Percentiles rank a stretch among this genome's conserved stretches.
Evolutionary conservation across 1,284 basidiomycete species (phyloP).

Genomic region (Peniophora sp.): DNA sequence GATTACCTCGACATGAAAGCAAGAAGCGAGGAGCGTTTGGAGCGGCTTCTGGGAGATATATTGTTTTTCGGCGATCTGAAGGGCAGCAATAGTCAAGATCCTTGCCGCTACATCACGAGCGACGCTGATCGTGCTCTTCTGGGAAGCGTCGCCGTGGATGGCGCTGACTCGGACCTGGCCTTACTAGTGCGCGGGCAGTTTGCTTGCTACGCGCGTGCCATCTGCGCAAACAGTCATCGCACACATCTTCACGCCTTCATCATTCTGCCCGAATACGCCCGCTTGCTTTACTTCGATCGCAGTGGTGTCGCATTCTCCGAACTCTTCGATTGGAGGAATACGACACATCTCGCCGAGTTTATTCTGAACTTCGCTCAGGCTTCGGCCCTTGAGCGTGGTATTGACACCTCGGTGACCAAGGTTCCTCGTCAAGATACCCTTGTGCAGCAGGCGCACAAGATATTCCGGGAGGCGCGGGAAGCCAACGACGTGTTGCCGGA

Average conservation of each 20-base stretch:
- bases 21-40: too few relatives aligned
- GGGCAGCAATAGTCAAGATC: background rate
- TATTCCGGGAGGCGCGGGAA: background rate
- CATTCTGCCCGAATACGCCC: conserved; percentile 1
- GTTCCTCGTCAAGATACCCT: background rate
- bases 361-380: conserved; percentile 3
- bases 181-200: background rate
- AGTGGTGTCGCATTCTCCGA: conserved; percentile 1
- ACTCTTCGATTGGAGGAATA: conserved; percentile 1
- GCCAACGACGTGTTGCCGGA: background rate
- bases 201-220: background rate
- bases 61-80: background rate
- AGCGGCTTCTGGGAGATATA: too few relatives aligned
- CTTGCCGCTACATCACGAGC: background rate
- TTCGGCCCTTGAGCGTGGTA: background rate
- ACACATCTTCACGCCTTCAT: conserved; percentile 1
- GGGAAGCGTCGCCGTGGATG: too few relatives aligned
- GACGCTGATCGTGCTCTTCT: conserved; percentile 2
- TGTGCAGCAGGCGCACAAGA: background rate
- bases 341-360: conserved; percentile 3
- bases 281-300: conserved; percentile 8
- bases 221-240: conserved; percentile 1
- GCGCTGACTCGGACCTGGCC: too few relatives aligned
- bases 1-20: too few relatives aligned
- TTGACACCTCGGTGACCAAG: conserved; percentile 1